Evolutionary conservation across 2,329 filamentous ascomycete species (phyloP).

Genomic region (Colletotrichum graminicola): DNA sequence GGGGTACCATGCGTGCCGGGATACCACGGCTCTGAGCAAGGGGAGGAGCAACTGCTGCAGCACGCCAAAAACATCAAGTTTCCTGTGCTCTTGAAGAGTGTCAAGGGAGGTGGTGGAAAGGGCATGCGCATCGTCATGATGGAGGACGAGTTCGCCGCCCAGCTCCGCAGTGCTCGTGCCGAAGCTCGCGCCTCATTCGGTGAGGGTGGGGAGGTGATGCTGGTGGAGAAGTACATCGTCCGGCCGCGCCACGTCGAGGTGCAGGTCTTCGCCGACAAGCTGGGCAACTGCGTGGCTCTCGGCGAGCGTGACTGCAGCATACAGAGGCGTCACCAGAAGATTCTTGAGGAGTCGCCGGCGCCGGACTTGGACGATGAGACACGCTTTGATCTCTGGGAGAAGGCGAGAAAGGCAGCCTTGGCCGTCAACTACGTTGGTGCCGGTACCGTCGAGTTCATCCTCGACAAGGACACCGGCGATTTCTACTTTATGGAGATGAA

Average conservation of each 20-base stretch:
- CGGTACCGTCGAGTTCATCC: conserved; percentile 90
- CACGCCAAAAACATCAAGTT: conserved; percentile 80
- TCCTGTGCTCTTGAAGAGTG: conserved; percentile 83
- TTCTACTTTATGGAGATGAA: conserved; percentile 90
- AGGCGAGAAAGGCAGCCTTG: conserved; percentile 74
- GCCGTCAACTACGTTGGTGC: conserved; percentile 91
- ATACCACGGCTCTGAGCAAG: conserved; percentile 91
- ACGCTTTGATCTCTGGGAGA: conserved; percentile 73
- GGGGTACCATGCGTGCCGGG: conserved; percentile 96
- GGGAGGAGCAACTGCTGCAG: conserved; percentile 68
- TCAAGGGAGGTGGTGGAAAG: conserved; percentile 85
- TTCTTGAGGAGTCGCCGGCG: conserved; percentile 89
- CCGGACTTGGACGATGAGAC: conserved; percentile 72
- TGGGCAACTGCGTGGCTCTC: conserved; percentile 83
- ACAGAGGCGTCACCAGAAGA: conserved; percentile 89
- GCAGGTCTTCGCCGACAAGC: conserved; percentile 87
- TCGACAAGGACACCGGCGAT: conserved; percentile 83
- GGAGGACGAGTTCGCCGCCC: conserved; percentile 76
- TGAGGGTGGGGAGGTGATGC: conserved; percentile 81
- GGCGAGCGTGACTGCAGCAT: conserved; percentile 91
- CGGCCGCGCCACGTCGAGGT: conserved; percentile 89
- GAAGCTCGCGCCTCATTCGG: conserved; percentile 85
- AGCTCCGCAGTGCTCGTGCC: conserved; percentile 78
- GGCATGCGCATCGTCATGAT: conserved; percentile 82
- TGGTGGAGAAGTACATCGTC: conserved; percentile 86